These are phyloP conservation scores for Xylaria sp. DNA, from an alignment of 2,329 filamentous ascomycete genomes.

Conservation along the genomic window DNA sequence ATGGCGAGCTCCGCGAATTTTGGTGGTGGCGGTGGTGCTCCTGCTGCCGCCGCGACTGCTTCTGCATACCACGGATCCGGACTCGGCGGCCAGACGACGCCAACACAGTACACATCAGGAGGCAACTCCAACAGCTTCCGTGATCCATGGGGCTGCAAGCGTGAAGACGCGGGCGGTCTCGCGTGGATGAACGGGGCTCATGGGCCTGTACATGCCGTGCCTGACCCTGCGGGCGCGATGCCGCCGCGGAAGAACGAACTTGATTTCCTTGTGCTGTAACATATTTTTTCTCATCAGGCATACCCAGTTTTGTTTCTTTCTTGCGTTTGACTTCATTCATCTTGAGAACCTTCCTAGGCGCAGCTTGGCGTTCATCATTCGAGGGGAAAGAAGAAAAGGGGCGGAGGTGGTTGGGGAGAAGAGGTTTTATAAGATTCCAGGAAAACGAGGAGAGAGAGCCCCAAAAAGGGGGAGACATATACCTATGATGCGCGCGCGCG, in stretches of 20 bases:
- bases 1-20: slow-evolving; percentile 1
- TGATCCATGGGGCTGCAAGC: slow-evolving; percentile 2
- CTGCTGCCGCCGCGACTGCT: neutral
- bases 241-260: slow-evolving; percentile 15
- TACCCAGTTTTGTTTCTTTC: neutral
- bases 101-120: neutral
- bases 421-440: too few relatives aligned
- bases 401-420: neutral
- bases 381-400: neutral
- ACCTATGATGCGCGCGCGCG: too few relatives aligned
- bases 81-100: neutral
- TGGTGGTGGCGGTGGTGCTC: too few relatives aligned
- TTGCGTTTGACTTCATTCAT: neutral
- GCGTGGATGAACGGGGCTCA: slow-evolving; percentile 9
- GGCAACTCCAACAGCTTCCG: neutral
- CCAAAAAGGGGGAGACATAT: too few relatives aligned
- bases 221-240: neutral
- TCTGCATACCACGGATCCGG: neutral
- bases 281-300: neutral
- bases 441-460: too few relatives aligned
- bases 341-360: neutral
- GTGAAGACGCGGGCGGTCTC: slow-evolving; percentile 3
- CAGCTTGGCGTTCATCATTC: neutral
- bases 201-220: neutral
- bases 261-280: slow-evolving; percentile 19